A percentile compares a stretch with the other conserved stretches of the same genome.
Evolutionary conservation across 2,329 filamentous ascomycete genomes (phyloP).

Genomic region (Hymenoscyphus fructigenus): DNA sequence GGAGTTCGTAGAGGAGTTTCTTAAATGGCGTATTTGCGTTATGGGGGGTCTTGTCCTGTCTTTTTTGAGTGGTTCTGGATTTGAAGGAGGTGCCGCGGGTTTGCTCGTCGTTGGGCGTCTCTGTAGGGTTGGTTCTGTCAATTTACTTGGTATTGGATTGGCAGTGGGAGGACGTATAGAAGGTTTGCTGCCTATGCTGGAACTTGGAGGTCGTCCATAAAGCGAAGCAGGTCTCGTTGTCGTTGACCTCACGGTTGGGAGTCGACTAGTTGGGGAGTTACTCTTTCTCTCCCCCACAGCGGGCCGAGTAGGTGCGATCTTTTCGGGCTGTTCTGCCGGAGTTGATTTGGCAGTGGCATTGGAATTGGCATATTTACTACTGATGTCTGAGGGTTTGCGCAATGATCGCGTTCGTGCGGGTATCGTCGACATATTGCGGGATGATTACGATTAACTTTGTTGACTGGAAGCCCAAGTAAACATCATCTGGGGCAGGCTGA

Average conservation of each 20-base stretch:
- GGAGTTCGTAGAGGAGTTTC: slow-evolving; percentile 29
- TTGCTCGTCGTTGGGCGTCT: slow-evolving; percentile 26
- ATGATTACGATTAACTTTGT: slow-evolving; percentile 1
- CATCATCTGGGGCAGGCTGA: background rate
- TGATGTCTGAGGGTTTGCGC: slow-evolving; percentile 27
- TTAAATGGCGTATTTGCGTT: slow-evolving; percentile 30
- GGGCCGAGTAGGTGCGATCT: slow-evolving; percentile 8
- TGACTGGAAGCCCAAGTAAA: background rate
- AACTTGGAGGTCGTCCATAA: slow-evolving; percentile 21
- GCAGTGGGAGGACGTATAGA: slow-evolving; percentile 31
- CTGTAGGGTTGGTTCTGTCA: slow-evolving; percentile 22
- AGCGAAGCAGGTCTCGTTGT: slow-evolving; percentile 22
- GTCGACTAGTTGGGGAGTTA: slow-evolving; percentile 35
- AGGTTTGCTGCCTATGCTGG: slow-evolving; percentile 22
- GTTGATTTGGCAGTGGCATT: slow-evolving; percentile 2
- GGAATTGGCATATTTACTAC: slow-evolving; percentile 12
- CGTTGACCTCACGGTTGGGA: slow-evolving; percentile 31
- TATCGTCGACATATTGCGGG: slow-evolving; percentile 25
- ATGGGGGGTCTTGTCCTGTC: slow-evolving; percentile 32
- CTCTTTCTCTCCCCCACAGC: slow-evolving; percentile 16
- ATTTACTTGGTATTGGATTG: slow-evolving; percentile 25
- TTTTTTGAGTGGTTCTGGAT: slow-evolving; percentile 29
- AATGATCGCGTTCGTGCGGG: slow-evolving; percentile 32
- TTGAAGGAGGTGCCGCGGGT: slow-evolving; percentile 14
- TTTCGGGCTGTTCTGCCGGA: slow-evolving; percentile 10